Percentiles rank a stretch among this genome's conserved stretches.
These are phyloP conservation scores for Phytophthora agathidicida DNA, from an alignment of 352 stramenopile genomes.

Conservation along the genomic window DNA sequence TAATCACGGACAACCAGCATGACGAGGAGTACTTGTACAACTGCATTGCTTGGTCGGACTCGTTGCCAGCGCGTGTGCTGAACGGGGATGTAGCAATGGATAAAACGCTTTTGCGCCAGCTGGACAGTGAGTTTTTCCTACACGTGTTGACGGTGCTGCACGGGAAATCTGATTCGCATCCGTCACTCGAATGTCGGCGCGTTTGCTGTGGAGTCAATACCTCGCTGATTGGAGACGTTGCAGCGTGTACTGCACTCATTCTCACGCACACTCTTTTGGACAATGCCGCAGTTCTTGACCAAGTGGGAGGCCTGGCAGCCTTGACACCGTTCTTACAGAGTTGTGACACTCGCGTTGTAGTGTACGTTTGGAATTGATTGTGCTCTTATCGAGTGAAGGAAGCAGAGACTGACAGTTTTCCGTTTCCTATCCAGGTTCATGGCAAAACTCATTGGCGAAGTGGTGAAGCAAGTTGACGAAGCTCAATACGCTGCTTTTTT, in stretches of 20 bases:
- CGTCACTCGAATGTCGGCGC: constrained; percentile 25
- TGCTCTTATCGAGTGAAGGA: too few relatives aligned
- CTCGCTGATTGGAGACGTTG: constrained; percentile 36
- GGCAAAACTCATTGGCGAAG: constrained; percentile 38
- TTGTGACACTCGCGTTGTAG: constrained; percentile 51
- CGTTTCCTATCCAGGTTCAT: constrained; percentile 52
- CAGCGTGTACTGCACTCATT: constrained; percentile 36
- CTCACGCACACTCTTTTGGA: constrained; percentile 23
- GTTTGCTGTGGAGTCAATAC: constrained; percentile 40
- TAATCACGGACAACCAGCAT: constrained; percentile 3
- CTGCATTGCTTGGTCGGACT: constrained; percentile 33
- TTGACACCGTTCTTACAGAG: constrained; percentile 38
- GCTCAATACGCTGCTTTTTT: constrained; percentile 40
- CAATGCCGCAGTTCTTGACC: constrained; percentile 4
- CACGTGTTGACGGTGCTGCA: constrained; percentile 39
- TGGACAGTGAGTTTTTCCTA: constrained; percentile 44
- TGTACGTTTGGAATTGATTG: constrained; percentile 34
- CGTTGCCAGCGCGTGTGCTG: constrained; percentile 38
- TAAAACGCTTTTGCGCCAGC: constrained; percentile 17
- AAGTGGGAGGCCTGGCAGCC: constrained; percentile 14
- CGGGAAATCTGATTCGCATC: constrained; percentile 6
- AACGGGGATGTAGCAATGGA: constrained; percentile 43
- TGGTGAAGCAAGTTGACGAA: constrained; percentile 36
- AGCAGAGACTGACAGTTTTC: too few relatives aligned
- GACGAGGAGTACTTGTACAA: constrained; percentile 6